phyloP scores from a whole-genome alignment of 2,329 filamentous ascomycete genomes.

The Phialocephala sp. region DNA sequence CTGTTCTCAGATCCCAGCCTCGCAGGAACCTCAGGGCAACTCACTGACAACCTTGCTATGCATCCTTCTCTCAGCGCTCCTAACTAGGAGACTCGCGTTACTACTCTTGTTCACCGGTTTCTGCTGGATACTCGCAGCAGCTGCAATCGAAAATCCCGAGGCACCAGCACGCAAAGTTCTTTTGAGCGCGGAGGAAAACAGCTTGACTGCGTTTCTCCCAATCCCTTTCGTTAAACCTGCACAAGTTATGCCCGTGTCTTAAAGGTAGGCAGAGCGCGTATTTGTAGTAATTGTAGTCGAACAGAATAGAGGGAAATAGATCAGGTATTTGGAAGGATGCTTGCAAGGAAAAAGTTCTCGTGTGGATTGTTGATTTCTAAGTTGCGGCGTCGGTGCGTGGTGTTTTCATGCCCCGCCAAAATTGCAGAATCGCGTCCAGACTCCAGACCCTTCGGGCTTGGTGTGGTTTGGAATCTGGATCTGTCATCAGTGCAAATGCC shows the following conservation, averaged over 20 bases:
- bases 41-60: slow-evolving; percentile 90
- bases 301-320: not conserved
- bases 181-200: slow-evolving; percentile 87
- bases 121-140: slow-evolving; percentile 68
- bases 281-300: slow-evolving; percentile 10
- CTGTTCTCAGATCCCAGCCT: not conserved
- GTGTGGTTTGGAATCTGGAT: not conserved
- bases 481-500: not conserved
- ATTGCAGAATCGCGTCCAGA: slow-evolving; percentile 12
- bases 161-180: slow-evolving; percentile 78
- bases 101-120: slow-evolving; percentile 50
- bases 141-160: slow-evolving; percentile 74
- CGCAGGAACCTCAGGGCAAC: slow-evolving; percentile 46
- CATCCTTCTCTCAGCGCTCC: slow-evolving; percentile 64
- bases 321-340: not conserved
- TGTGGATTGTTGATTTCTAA: slow-evolving; percentile 36
- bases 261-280: slow-evolving; percentile 4
- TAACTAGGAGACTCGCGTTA: slow-evolving; percentile 36
- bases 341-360: slow-evolving; percentile 24
- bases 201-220: slow-evolving; percentile 65
- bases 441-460: slow-evolving; percentile 8
- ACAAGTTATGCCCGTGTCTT: not conserved
- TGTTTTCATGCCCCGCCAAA: slow-evolving; percentile 28
- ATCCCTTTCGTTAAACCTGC: not conserved
- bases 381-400: slow-evolving; percentile 8